Conservation (phyloP, 2,329 filamentous ascomycete species). For the Dactylellina parvicollis region DNA sequence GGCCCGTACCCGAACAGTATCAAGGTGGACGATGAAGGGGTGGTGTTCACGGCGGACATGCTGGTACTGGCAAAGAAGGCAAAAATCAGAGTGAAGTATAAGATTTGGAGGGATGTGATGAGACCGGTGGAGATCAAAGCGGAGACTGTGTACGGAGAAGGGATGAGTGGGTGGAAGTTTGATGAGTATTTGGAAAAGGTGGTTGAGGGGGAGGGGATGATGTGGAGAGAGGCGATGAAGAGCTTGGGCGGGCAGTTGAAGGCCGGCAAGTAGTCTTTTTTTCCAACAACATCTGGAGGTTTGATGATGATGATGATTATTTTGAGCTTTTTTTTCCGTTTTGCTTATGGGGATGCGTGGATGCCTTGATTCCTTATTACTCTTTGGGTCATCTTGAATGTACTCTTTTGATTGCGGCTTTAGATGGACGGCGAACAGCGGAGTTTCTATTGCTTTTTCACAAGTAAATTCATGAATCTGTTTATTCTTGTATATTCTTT, state of each 20-base stretch:
- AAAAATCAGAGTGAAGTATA: slow-evolving; percentile 70
- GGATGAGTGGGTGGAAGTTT: slow-evolving; percentile 79
- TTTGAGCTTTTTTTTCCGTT: neutral
- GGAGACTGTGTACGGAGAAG: slow-evolving; percentile 78
- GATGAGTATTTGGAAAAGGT: slow-evolving; percentile 73
- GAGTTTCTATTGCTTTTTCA: too few relatives aligned
- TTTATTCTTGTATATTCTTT: too few relatives aligned
- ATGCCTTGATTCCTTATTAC: neutral
- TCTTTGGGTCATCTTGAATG: too few relatives aligned
- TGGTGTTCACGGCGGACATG: slow-evolving; percentile 71
- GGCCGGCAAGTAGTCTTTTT: slow-evolving; percentile 2
- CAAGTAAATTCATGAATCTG: too few relatives aligned
- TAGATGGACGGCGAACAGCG: too few relatives aligned
- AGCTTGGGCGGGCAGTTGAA: slow-evolving; percentile 35
- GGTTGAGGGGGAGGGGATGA: slow-evolving; percentile 35
- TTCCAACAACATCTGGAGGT: neutral
- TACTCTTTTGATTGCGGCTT: too few relatives aligned
- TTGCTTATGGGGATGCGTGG: neutral
- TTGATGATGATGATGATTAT: neutral
- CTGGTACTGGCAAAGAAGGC: slow-evolving; percentile 75
- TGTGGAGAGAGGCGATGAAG: slow-evolving; percentile 46
- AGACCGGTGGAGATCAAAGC: slow-evolving; percentile 70
- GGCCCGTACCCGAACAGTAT: slow-evolving; percentile 72
- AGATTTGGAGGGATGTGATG: slow-evolving; percentile 64
- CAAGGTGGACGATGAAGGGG: slow-evolving; percentile 72